Evolutionary conservation across 768 basidiomycete species (phyloP), one percentile per base, ranked within the genome.

Genomic region (Boletales sp.): DNA sequence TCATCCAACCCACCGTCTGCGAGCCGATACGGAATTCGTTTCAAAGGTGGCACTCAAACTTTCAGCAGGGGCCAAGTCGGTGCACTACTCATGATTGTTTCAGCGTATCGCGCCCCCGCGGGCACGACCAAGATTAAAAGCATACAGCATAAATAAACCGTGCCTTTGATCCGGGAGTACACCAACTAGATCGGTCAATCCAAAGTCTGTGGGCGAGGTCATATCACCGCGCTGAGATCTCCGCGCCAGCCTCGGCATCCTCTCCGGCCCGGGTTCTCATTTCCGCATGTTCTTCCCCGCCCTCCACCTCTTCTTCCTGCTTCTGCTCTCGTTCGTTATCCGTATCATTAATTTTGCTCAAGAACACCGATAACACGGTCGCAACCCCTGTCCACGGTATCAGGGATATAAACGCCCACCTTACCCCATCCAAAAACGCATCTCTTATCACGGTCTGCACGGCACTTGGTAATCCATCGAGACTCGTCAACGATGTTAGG

Each of bases 371-470:
- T 18, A 62, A 8, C 24, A 78, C 19, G 31, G 59, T 50, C 29
- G 67, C 63, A 13, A 78, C 32, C 19, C 53, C 74, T 37, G 64
- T 55, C 78, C 78, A 80, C 0, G 78, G 78, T n/a, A 80, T 51
- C 46, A 80, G 54, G 24, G 72, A 75, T 44, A 77, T 62, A 50
- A 81, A 81, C 15, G 63, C 54, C 73, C 72, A 80, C 24, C 68
- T 60, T 8, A 70, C 64, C 3, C 70, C 79, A 10, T 70, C 53
- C 45, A 57, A 51, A 61, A 76, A 79, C 35, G 77, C 78, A 43
- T 66, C 63, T 41, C 64, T 63, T 7, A 79, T 64, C 38, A 72
- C 43, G 2, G 13, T 43, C 53, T 73, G 74, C 40, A 74, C 63
- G 1, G 50, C 51, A 0, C 57, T 52, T 12, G 76, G 67, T n/a